These are phyloP conservation scores for Didymella glomerata DNA, from an alignment of 2,329 filamentous ascomycete species.

Conservation along the genomic window DNA sequence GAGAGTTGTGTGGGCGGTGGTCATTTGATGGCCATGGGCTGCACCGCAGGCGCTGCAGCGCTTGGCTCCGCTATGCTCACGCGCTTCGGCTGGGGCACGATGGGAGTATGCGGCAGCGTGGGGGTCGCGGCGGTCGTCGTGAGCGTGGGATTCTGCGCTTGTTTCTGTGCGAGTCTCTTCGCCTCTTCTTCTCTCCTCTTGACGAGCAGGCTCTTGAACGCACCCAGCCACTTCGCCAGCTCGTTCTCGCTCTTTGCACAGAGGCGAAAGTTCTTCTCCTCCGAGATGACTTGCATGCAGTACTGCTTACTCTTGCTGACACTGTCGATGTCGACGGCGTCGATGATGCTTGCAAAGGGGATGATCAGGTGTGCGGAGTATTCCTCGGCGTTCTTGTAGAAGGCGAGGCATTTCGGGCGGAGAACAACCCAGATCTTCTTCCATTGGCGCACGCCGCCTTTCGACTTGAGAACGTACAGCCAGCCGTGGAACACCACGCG, in stretches of 20 bases:
- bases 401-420: conserved; percentile 80
- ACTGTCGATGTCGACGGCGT: conserved; percentile 91
- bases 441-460: conserved; percentile 88
- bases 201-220: conserved; percentile 84
- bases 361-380: conserved; percentile 87
- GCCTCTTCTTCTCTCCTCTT: conserved; percentile 67
- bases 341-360: conserved; percentile 79
- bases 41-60: background rate
- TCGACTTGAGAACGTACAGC: conserved; percentile 83
- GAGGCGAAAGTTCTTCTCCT: conserved; percentile 72
- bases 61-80: conserved; percentile 5
- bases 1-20: background rate
- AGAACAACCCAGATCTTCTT: conserved; percentile 94
- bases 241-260: conserved; percentile 78
- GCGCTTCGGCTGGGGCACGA: conserved; percentile 3
- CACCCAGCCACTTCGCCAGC: conserved; percentile 84
- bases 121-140: conserved; percentile 17
- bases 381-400: conserved; percentile 93
- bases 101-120: conserved; percentile 6
- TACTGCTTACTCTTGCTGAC: conserved; percentile 83
- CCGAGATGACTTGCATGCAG: conserved; percentile 92
- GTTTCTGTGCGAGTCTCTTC: conserved; percentile 9
- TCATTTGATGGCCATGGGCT: conserved; percentile 16
- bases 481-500: conserved; percentile 94
- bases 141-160: background rate